Conservation (phyloP, 176 grass and related monocot genomes). For the Tuctoria greenei region DNA sequence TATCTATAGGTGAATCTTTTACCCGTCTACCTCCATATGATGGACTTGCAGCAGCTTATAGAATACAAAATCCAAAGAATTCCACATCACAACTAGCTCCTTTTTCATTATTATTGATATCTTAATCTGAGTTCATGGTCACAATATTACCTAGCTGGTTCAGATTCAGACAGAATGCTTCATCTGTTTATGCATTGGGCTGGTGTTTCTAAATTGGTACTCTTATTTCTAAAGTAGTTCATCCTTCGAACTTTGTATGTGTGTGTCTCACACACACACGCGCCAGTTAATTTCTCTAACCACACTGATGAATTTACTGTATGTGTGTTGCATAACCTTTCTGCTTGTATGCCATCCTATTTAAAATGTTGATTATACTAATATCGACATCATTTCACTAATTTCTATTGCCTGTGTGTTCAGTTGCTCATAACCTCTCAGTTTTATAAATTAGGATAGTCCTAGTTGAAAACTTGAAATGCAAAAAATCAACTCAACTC, state of each 20-base stretch:
- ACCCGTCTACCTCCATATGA: neutral
- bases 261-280: too few relatives aligned
- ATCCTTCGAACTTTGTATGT: neutral
- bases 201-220: neutral
- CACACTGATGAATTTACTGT: neutral
- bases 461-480: slow-evolving; percentile 2
- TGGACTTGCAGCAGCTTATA: neutral
- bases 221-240: neutral
- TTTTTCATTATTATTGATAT: slow-evolving; percentile 1
- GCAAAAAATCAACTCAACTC: neutral
- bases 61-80: neutral
- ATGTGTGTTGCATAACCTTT: neutral
- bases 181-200: neutral
- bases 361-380: neutral
- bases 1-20: neutral
- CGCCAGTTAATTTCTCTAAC: neutral
- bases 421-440: neutral
- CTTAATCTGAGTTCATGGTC: neutral
- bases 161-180: neutral
- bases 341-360: neutral
- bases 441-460: slow-evolving; percentile 12
- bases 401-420: slow-evolving; percentile 15
- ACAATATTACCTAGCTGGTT: slow-evolving; percentile 9
- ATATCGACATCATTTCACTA: neutral
- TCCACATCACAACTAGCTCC: neutral